These are phyloP conservation scores for Cladobotryum mycophilum DNA, from an alignment of 2,329 filamentous ascomycete species.

Conservation along the genomic window DNA sequence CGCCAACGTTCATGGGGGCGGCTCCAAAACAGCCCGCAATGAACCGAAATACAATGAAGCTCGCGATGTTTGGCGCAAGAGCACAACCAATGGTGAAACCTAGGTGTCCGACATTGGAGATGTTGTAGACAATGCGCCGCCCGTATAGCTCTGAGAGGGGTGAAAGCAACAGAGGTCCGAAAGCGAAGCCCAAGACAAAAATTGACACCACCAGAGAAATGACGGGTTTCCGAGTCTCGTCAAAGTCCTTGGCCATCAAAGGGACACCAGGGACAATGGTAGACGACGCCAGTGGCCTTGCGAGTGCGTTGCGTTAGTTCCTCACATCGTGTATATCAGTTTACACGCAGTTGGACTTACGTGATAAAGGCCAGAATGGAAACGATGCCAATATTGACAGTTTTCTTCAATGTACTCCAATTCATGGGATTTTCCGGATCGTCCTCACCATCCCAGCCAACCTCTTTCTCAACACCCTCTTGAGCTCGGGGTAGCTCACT, in stretches of 20 bases:
- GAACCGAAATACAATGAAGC: conserved; percentile 54
- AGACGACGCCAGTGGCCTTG: too few relatives aligned
- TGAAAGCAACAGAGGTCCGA: conserved; percentile 52
- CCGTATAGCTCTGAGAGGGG: conserved; percentile 57
- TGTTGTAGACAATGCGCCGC: conserved; percentile 46
- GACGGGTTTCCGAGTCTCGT: conserved; percentile 43
- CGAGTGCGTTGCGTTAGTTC: too few relatives aligned
- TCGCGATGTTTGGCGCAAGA: conserved; percentile 40
- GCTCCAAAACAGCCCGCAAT: conserved; percentile 57
- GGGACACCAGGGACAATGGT: conserved; percentile 57
- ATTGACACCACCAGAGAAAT: conserved; percentile 61
- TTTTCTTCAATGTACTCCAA: too few relatives aligned
- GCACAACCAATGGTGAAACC: conserved; percentile 46
- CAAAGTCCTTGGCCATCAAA: conserved; percentile 56
- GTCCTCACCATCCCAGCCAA: too few relatives aligned
- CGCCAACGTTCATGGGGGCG: conserved; percentile 57
- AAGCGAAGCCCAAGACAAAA: conserved; percentile 57
- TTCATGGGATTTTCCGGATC: too few relatives aligned
- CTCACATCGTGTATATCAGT: too few relatives aligned
- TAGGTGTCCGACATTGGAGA: conserved; percentile 54
- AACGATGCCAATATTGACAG: too few relatives aligned
- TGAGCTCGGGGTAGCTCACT: too few relatives aligned
- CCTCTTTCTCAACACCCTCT: too few relatives aligned
- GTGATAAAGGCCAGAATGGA: too few relatives aligned
- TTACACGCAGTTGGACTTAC: too few relatives aligned